phyloP scores from a whole-genome alignment of 345 rosid species.

The Cochlearia excelsa region DNA sequence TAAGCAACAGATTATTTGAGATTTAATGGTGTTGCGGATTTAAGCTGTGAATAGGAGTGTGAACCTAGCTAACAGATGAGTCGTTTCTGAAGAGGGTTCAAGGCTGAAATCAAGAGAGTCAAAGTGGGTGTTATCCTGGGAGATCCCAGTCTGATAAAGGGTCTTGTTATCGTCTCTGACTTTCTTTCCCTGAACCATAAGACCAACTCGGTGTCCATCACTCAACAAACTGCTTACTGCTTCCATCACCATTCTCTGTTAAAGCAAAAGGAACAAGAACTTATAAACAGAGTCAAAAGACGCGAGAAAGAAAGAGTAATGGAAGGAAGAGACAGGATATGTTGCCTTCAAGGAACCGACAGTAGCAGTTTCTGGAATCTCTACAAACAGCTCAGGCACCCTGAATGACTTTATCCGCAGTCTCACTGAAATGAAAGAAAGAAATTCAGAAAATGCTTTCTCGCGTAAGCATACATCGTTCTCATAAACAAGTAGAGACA shows the following conservation, averaged over 20 bases:
- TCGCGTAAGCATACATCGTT: background rate
- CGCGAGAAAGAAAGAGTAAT: background rate
- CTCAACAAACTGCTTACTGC: conserved; percentile 77
- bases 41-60: background rate
- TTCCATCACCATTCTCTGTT: conserved; percentile 87
- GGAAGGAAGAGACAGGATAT: background rate
- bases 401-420: conserved; percentile 90
- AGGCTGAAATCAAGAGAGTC: conserved; percentile 80
- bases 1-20: background rate
- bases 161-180: conserved; percentile 87
- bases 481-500: background rate
- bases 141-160: conserved; percentile 78
- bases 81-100: conserved; percentile 62
- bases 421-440: conserved; percentile 55
- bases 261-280: conserved; percentile 17
- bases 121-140: conserved; percentile 47
- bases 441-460: background rate
- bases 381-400: conserved; percentile 87
- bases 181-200: conserved; percentile 83
- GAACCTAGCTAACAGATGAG: conserved; percentile 62
- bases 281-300: background rate
- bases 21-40: background rate
- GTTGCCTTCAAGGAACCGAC: conserved; percentile 84
- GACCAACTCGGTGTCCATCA: conserved; percentile 71
- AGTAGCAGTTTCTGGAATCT: conserved; percentile 86